Percentiles rank a stretch among this genome's conserved stretches.
Evolutionary conservation across 345 rosid genomes (phyloP).

Genomic region (Acer saccharum): DNA sequence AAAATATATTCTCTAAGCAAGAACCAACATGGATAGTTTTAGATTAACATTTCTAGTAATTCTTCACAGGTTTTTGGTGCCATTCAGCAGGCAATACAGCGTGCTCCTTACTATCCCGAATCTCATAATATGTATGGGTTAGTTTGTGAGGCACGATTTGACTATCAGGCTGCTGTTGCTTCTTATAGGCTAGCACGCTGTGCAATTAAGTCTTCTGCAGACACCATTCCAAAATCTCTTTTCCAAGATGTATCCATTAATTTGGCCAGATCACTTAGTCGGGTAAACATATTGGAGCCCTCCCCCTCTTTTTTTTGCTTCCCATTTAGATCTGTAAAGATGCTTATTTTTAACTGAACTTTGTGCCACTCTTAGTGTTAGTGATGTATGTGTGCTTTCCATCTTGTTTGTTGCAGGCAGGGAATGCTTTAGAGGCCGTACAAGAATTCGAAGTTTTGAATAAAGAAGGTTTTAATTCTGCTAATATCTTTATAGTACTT

Average conservation of each 20-base stretch:
- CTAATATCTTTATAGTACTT: neutral
- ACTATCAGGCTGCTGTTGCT: constrained; percentile 62
- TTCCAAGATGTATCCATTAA: constrained; percentile 62
- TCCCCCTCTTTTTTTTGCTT: constrained; percentile 12
- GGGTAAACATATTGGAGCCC: constrained; percentile 43
- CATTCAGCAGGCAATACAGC: constrained; percentile 87
- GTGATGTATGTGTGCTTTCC: neutral
- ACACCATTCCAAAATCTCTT: constrained; percentile 40
- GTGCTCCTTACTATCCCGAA: constrained; percentile 75
- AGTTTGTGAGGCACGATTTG: constrained; percentile 72
- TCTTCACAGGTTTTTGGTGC: constrained; percentile 78
- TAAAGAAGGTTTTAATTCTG: constrained; percentile 52
- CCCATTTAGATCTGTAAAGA: neutral
- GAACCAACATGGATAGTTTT: neutral
- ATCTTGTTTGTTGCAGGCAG: constrained; percentile 46
- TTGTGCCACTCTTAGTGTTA: neutral
- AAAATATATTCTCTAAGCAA: constrained; percentile 3
- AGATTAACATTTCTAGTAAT: constrained; percentile 17
- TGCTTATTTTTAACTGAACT: constrained; percentile 7
- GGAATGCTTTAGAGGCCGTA: constrained; percentile 61
- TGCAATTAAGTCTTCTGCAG: constrained; percentile 48
- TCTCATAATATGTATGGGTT: constrained; percentile 88
- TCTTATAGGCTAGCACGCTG: constrained; percentile 67
- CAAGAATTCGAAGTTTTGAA: constrained; percentile 67
- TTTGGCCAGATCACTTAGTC: constrained; percentile 79